These are phyloP conservation scores for Metrosideros polymorpha DNA, from an alignment of 441 rosid species.

Conservation along the genomic window DNA sequence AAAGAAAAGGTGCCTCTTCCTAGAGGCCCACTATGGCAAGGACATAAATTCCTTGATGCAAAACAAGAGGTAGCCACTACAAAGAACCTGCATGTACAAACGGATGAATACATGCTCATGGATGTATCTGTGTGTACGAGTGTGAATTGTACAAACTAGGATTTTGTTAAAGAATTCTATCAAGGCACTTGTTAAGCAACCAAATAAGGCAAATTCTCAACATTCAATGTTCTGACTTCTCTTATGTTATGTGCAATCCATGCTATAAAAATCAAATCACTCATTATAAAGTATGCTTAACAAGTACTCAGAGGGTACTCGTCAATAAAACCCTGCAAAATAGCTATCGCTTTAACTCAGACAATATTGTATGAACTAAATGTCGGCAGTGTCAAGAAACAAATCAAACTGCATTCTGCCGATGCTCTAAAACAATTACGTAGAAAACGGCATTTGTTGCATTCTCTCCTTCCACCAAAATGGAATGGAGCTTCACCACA, in stretches of 20 bases:
- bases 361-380: neutral
- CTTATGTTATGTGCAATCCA: neutral
- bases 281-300: neutral
- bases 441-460: neutral
- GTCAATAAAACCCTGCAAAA: neutral
- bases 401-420: neutral
- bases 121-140: neutral
- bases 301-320: neutral
- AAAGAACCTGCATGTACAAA: neutral
- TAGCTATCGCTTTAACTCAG: neutral
- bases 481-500: neutral
- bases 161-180: neutral
- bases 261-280: neutral
- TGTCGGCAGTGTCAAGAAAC: neutral
- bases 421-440: neutral
- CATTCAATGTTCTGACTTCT: neutral
- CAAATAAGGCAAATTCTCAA: neutral
- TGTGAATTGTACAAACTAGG: neutral
- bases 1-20: neutral
- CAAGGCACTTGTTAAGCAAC: neutral
- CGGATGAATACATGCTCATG: neutral
- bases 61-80: neutral
- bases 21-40: neutral
- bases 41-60: neutral
- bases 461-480: neutral